Evolutionary conservation across 192 early-diverging fungal species (phyloP).

Genomic region (Backusella psychrophila): DNA sequence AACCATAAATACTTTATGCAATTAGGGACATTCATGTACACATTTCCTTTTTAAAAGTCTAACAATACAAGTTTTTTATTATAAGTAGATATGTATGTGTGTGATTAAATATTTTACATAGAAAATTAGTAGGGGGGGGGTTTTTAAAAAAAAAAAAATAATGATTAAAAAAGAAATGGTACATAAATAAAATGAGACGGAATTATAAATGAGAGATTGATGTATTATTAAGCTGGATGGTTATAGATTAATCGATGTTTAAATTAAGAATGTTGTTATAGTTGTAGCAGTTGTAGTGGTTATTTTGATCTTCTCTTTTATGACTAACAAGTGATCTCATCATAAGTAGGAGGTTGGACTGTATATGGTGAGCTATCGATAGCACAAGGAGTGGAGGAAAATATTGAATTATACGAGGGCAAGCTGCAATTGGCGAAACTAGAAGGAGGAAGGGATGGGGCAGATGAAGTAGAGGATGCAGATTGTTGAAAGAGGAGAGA

Average conservation of each 20-base stretch:
- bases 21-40: background rate
- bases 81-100: background rate
- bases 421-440: background rate
- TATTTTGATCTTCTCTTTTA: background rate
- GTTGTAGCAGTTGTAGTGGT: background rate
- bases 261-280: background rate
- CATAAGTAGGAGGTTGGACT: conserved; percentile 10
- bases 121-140: background rate
- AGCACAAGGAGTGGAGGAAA: background rate
- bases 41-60: background rate
- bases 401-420: conserved; percentile 15
- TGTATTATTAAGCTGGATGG: background rate
- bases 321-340: conserved; percentile 4
- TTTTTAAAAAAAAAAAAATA: background rate
- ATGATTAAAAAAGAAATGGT: background rate
- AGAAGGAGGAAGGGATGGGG: background rate
- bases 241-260: background rate
- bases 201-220: background rate
- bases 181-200: background rate
- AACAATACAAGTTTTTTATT: background rate
- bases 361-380: background rate
- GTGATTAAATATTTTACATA: background rate
- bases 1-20: background rate
- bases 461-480: background rate
- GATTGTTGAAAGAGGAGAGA: conserved; percentile 13